Base-by-base conservation (phyloP, 257 asterid genomes). In the Solanum gandarillasii region DNA sequence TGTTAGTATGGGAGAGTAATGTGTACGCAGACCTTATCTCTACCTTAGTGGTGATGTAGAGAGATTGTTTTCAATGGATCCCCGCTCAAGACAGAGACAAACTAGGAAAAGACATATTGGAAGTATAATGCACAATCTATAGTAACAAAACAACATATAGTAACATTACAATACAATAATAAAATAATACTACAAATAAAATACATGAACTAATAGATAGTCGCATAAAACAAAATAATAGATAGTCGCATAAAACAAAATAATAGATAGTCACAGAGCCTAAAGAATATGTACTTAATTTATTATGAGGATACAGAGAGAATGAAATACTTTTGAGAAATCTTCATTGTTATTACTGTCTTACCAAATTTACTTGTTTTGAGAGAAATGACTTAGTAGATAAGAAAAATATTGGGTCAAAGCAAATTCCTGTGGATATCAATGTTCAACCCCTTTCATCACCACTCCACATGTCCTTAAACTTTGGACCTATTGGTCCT, bases 401-500 rank as follows among this genome's bases (percentile, higher is more conserved):
- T 43, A 79, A 79, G 34, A 16, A 60, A 79, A 29, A 29, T 68
- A 79, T 79, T 79, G 16, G 38, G 36, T 41, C 65, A 14, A 79
- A 83, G 31, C 35, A 32, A 83, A 18, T 20, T 12, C 74, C 13
- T 83, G 5, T 20, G 23, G 43, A 83, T 65, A 65, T 13, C 71
- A 20, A 83, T 83, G 43, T 65, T 76, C 84, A 79, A 39, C 78
- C 72, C 68, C 89, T 87, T 91, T 91, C 91, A 60, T 91, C 93
- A 43, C 84, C 88, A 27, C 32, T 89, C 93, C 93, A 91, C 65
- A 48, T 89, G 41, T 58, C 86, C 74, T 91, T 91, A 72, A 87
- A 71, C 86, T 89, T 91, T 11, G 93, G 93, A 7, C 93, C 93
- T 39, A 25, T 68, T 11, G 91, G 93, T 48, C 93, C 91, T 46